Conservation (phyloP, 495 filamentous ascomycete genomes). For the Xylaria curta region DNA sequence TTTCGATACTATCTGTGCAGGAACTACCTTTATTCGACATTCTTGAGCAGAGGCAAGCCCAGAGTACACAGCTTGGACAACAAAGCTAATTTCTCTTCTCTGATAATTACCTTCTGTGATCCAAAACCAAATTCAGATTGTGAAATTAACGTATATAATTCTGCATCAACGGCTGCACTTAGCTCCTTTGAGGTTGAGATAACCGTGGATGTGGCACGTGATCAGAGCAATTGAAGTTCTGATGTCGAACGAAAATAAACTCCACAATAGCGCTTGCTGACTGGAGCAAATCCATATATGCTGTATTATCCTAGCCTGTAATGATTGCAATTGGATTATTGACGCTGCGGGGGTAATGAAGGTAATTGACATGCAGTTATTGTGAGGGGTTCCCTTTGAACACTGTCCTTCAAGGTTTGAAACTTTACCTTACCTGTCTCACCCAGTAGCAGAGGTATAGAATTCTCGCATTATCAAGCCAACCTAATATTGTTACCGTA, state of each 20-base stretch:
- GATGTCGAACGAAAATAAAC: background rate
- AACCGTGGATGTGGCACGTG: background rate
- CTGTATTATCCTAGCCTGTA: no score
- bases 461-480: no score
- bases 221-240: background rate
- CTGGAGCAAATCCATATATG: background rate
- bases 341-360: no score
- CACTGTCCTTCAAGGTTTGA: no score
- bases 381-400: no score
- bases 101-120: background rate
- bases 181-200: background rate
- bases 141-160: background rate
- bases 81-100: background rate
- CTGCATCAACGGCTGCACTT: background rate
- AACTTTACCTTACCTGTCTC: no score
- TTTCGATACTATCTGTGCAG: background rate
- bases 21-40: background rate
- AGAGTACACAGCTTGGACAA: background rate
- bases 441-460: background rate
- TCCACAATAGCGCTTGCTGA: background rate
- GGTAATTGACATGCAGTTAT: no score
- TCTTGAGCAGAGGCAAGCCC: background rate
- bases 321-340: no score
- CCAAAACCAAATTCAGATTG: background rate
- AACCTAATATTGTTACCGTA: background rate